Percentiles rank a stretch among this genome's conserved stretches.
Evolutionary conservation across 2,329 filamentous ascomycete species (phyloP).

Genomic region (Nigrospora oryzae): DNA sequence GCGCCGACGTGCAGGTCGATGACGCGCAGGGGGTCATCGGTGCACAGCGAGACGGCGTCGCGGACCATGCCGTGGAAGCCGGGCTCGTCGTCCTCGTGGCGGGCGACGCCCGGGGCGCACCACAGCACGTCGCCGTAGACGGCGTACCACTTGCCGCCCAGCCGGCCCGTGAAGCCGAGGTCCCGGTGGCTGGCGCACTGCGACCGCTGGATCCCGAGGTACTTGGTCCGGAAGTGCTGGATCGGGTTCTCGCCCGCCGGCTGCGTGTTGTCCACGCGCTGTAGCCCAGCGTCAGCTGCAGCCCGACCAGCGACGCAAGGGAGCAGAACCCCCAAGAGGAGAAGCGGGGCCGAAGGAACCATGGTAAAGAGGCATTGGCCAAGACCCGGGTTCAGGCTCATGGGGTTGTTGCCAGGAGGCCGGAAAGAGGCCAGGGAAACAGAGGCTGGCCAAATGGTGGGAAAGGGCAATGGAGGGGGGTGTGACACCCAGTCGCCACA

Average conservation of each 20-base stretch:
- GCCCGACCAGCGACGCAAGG: not conserved
- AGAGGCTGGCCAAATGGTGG: too few relatives aligned
- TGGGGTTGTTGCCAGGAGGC: too few relatives aligned
- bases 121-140: slow-evolving; percentile 28
- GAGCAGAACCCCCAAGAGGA: not conserved
- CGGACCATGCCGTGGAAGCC: slow-evolving; percentile 32
- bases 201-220: slow-evolving; percentile 25
- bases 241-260: slow-evolving; percentile 26
- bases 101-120: slow-evolving; percentile 21
- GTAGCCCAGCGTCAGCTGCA: not conserved
- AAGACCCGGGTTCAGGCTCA: too few relatives aligned
- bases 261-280: slow-evolving; percentile 24
- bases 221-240: slow-evolving; percentile 14
- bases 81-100: slow-evolving; percentile 16
- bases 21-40: slow-evolving; percentile 24
- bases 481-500: too few relatives aligned
- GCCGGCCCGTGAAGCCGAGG: slow-evolving; percentile 25
- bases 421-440: too few relatives aligned
- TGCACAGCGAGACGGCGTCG: slow-evolving; percentile 24
- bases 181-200: slow-evolving; percentile 26
- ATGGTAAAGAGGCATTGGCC: too few relatives aligned
- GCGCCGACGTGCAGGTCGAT: slow-evolving; percentile 25
- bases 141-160: slow-evolving; percentile 27
- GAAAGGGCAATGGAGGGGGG: too few relatives aligned
- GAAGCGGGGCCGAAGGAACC: too few relatives aligned